phyloP scores from a whole-genome alignment of 2,329 filamentous ascomycete species.

The Fusarium dimerum region DNA sequence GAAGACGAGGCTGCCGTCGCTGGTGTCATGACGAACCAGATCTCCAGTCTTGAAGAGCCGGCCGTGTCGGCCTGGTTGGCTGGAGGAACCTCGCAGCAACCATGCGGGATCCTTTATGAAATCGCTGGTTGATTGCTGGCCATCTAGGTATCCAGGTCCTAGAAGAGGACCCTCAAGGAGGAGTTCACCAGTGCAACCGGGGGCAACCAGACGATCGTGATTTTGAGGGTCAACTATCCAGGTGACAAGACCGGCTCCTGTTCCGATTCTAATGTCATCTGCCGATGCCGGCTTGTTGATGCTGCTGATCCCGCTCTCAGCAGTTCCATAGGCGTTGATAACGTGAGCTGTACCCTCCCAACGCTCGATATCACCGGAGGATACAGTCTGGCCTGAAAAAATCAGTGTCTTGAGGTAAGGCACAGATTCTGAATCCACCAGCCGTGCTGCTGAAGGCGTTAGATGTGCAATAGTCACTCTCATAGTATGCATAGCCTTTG shows the following conservation, averaged over 20 bases:
- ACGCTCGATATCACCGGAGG: not conserved
- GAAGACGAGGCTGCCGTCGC: slow-evolving; percentile 43
- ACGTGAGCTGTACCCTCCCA: slow-evolving; percentile 3
- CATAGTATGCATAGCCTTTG: not conserved
- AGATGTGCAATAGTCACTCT: slow-evolving; percentile 1
- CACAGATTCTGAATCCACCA: slow-evolving; percentile 1
- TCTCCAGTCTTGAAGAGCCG: slow-evolving; percentile 49
- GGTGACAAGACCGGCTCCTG: not conserved
- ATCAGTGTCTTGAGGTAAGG: slow-evolving; percentile 9
- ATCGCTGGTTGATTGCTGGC: slow-evolving; percentile 30
- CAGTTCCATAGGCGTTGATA: slow-evolving; percentile 9
- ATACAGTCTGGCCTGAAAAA: slow-evolving; percentile 8
- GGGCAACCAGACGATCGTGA: slow-evolving; percentile 20
- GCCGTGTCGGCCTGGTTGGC: slow-evolving; percentile 1
- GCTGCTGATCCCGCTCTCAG: slow-evolving; percentile 6
- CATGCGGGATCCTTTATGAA: slow-evolving; percentile 40
- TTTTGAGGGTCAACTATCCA: slow-evolving; percentile 29
- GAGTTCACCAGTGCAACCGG: slow-evolving; percentile 45
- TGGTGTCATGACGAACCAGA: slow-evolving; percentile 40
- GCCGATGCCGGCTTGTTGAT: not conserved
- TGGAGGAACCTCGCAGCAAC: slow-evolving; percentile 17
- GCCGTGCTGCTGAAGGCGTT: slow-evolving; percentile 8
- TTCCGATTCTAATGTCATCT: slow-evolving; percentile 3
- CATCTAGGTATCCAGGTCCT: slow-evolving; percentile 50
- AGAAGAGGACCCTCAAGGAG: slow-evolving; percentile 47